Conservation (phyloP, 169 alveolate species). For the Theileria orientalis region DNA sequence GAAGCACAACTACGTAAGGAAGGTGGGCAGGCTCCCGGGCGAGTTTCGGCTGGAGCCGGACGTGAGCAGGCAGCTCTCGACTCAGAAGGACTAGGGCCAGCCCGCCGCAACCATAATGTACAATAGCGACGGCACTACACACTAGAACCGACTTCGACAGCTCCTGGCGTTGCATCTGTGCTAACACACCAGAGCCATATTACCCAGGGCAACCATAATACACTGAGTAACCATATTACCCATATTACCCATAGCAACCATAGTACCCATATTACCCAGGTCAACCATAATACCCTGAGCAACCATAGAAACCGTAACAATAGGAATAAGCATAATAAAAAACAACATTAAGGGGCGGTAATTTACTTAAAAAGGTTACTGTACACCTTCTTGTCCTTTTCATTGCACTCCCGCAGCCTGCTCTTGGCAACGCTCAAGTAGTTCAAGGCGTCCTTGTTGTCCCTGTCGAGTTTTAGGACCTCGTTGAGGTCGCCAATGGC, state of each 20-base stretch:
- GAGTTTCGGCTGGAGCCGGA: constrained; percentile 45
- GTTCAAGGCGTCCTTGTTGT: constrained; percentile 70
- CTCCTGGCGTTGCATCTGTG: too few relatives aligned
- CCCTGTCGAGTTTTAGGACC: constrained; percentile 71
- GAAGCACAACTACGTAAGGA: constrained; percentile 19
- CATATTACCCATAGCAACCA: too few relatives aligned
- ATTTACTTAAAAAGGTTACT: constrained; percentile 61
- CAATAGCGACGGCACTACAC: not conserved
- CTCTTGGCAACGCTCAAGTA: constrained; percentile 52
- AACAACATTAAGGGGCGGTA: constrained; percentile 47
- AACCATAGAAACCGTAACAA: constrained; percentile 26
- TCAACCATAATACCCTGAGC: constrained; percentile 23
- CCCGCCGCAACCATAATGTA: not conserved
- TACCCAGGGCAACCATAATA: too few relatives aligned
- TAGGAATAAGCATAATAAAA: not conserved
- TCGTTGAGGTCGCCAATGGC: constrained; percentile 68
- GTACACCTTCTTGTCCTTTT: constrained; percentile 56
- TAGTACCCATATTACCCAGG: too few relatives aligned
- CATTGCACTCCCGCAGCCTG: constrained; percentile 63
- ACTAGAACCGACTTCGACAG: too few relatives aligned
- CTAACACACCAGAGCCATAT: too few relatives aligned
- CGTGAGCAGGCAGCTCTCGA: constrained; percentile 33
- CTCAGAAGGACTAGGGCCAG: constrained; percentile 13
- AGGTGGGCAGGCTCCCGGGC: constrained; percentile 36
- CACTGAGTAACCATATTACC: too few relatives aligned